Conservation (phyloP, 2,329 filamentous ascomycete species). For the Neopestalotiopsis clavispora region DNA sequence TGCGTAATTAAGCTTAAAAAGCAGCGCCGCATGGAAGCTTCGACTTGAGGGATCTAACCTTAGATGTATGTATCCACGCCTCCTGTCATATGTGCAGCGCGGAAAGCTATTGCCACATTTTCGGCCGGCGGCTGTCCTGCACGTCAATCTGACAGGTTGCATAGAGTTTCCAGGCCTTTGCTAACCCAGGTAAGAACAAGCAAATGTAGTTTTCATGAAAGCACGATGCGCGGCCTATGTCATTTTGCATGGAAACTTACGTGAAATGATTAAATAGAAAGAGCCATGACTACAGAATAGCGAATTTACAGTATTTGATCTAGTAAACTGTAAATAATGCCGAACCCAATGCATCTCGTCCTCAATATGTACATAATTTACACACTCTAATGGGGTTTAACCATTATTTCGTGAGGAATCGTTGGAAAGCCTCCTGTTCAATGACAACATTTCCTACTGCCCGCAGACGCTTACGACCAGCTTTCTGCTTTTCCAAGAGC, state of each 20-base stretch:
- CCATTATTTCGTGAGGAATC: slow-evolving; percentile 80
- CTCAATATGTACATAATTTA: background rate
- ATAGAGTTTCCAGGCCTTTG: no score
- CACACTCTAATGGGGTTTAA: background rate
- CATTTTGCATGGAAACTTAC: no score
- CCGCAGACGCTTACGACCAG: slow-evolving; percentile 85
- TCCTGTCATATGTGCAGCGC: background rate
- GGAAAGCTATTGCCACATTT: background rate
- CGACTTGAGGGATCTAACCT: background rate
- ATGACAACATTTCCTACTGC: slow-evolving; percentile 92
- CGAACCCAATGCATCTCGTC: background rate
- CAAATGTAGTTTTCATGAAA: no score
- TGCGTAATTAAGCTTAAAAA: background rate
- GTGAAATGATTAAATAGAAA: no score
- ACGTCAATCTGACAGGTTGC: background rate
- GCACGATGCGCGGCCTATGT: no score
- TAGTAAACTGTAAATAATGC: background rate
- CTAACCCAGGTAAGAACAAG: no score
- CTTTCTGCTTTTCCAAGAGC: slow-evolving; percentile 94
- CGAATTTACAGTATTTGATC: background rate
- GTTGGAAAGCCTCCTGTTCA: slow-evolving; percentile 93
- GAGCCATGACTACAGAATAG: no score
- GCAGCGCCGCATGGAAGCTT: background rate
- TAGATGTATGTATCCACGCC: background rate
- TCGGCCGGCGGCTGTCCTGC: background rate